Evolutionary conservation across 106 monocot genomes (phyloP), one percentile per base, ranked within the genome.

Genomic region (Dioscorea dumetorum): DNA sequence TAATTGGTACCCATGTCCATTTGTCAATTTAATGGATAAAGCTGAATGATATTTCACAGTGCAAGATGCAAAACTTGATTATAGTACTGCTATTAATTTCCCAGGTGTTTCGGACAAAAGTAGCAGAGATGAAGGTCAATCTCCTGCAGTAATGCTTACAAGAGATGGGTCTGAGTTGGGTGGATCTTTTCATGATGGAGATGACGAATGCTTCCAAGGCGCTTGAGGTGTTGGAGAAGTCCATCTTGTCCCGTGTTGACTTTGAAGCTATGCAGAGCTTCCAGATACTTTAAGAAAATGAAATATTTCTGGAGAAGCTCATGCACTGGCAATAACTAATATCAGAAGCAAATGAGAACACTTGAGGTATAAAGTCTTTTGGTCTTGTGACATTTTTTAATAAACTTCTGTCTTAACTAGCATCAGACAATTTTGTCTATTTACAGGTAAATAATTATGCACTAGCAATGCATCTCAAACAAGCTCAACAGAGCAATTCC

Each of bases 131-230:
- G 22, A 56, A 58, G 70, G 56, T 20, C 49, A 54, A 12, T 58
- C 67, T 33, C 28, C 24, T 24, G 41, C 24, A 20, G 64, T 74
- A 15, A 59, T 41, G 53, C 41, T 63, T 49, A 71, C 77, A 57
- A 50, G 22, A 28, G 70, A 65, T 65, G 91, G 91, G 21, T 79
- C 88, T 72, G 85, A 85, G 74, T 63, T 95, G 95, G 95, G 88
- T 91, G 57, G 86, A 91, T 67, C 74, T 95, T 33, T 72, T 95
- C 73, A 91, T 91, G 24, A 77, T 63, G 67, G 95, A 95, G 61
- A 95, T 95, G 95, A 83, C 75, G 73, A 74, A 66, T 73, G 81
- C 91, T 20, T 85, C 84, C 3, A 75, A 58, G 67, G 88, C 74
- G 20, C 77, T 95, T 15, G 79, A 88, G 49, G 72, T 67, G 31